A percentile compares a stretch with the other conserved stretches of the same genome.
These are phyloP conservation scores for Suillus hirtellus DNA, from an alignment of 768 basidiomycete genomes.

Conservation along the genomic window DNA sequence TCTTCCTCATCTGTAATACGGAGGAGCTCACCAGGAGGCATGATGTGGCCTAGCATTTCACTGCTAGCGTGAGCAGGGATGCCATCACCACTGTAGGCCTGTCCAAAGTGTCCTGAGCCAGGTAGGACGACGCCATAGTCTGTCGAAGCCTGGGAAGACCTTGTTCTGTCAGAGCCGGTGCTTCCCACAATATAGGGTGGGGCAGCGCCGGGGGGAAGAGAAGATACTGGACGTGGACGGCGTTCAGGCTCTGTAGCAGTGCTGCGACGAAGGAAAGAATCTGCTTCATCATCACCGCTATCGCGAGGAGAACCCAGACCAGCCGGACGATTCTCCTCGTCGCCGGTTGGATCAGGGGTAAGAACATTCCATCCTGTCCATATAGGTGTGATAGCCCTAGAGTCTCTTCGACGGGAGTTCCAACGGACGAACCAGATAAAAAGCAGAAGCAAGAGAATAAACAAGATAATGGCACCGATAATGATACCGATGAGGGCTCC, in stretches of 20 bases:
- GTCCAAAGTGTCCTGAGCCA: constrained; percentile 33
- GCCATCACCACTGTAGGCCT: constrained; percentile 29
- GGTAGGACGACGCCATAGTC: constrained; percentile 36
- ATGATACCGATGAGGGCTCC: constrained; percentile 35
- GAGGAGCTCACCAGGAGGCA: constrained; percentile 37
- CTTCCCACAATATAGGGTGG: constrained; percentile 40
- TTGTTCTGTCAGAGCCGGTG: constrained; percentile 37
- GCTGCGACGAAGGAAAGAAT: constrained; percentile 57
- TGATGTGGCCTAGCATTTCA: constrained; percentile 35
- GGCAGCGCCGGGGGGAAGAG: constrained; percentile 35
- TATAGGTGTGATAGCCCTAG: constrained; percentile 28
- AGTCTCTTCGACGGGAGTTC: constrained; percentile 22
- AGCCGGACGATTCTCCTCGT: constrained; percentile 38
- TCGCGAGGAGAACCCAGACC: constrained; percentile 71
- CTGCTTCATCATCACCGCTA: constrained; percentile 71
- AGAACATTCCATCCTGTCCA: constrained; percentile 50
- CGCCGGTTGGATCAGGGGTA: constrained; percentile 24
- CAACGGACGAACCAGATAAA: constrained; percentile 35
- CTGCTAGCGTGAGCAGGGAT: constrained; percentile 30
- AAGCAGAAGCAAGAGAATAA: constrained; percentile 57
- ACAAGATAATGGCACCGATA: constrained; percentile 55
- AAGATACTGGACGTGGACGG: constrained; percentile 21
- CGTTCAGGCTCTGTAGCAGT: constrained; percentile 22
- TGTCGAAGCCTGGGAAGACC: constrained; percentile 40
- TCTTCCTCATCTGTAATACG: constrained; percentile 38